Conservation (phyloP, 352 stramenopile genomes). For the Achlya hypogyna region DNA sequence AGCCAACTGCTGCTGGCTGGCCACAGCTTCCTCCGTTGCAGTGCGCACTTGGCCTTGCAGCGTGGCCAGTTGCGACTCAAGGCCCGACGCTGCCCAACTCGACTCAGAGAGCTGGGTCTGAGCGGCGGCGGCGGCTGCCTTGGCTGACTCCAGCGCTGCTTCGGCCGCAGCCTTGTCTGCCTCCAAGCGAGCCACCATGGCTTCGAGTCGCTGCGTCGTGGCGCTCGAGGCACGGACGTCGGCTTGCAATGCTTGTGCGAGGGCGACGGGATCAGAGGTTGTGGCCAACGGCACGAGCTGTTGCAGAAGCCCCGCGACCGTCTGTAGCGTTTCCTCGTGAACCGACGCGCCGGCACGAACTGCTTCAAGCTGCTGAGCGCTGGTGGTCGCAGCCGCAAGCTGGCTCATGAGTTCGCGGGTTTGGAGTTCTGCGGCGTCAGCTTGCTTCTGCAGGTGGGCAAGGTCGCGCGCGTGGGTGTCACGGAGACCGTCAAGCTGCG, state of each 20-base stretch:
- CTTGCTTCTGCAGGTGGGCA: neutral
- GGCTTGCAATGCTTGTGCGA: neutral
- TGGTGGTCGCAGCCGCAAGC: neutral
- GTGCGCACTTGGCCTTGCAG: constrained; percentile 32
- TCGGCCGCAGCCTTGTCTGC: neutral
- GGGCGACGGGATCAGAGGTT: neutral
- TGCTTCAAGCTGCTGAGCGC: neutral
- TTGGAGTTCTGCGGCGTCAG: neutral
- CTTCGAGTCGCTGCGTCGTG: neutral
- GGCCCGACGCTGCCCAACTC: neutral
- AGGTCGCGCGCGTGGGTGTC: neutral
- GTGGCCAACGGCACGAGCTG: neutral
- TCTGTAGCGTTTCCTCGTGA: neutral
- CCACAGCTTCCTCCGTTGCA: constrained; percentile 23
- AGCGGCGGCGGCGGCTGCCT: neutral
- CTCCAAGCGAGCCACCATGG: neutral
- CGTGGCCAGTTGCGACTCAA: constrained; percentile 29
- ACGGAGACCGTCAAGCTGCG: neutral
- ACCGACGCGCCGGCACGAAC: neutral
- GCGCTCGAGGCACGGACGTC: neutral
- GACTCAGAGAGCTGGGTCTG: constrained; percentile 25
- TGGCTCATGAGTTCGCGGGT: neutral
- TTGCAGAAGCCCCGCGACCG: neutral
- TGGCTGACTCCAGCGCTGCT: neutral
- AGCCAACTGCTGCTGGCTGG: constrained; percentile 31